Evolutionary conservation across 345 rosid species (phyloP).

Genomic region (Murraya koenigii): DNA sequence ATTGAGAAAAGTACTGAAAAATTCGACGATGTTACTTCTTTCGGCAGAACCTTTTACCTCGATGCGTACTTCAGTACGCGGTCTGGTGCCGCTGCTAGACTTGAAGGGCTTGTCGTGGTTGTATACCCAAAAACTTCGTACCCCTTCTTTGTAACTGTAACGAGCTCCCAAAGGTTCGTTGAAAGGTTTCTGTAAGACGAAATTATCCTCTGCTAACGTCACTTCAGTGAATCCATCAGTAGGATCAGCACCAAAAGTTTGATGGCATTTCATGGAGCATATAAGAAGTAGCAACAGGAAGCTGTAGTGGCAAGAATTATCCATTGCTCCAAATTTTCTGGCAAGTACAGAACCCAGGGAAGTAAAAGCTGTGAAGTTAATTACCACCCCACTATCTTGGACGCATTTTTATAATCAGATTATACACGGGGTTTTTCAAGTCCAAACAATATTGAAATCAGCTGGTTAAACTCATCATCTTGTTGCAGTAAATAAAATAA

Average conservation of each 20-base stretch:
- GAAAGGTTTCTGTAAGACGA: slow-evolving; percentile 35
- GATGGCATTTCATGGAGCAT: neutral
- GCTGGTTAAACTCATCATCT: neutral
- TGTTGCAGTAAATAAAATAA: neutral
- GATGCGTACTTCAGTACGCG: slow-evolving; percentile 33
- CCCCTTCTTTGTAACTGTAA: slow-evolving; percentile 31
- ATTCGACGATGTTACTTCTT: too few relatives aligned
- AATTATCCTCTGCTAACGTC: slow-evolving; percentile 21
- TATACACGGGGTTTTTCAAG: slow-evolving; percentile 23
- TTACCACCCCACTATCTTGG: slow-evolving; percentile 14
- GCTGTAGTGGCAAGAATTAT: neutral
- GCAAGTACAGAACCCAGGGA: neutral
- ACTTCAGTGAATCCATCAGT: slow-evolving; percentile 30
- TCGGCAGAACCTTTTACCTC: neutral
- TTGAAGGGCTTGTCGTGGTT: slow-evolving; percentile 40
- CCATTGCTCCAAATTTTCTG: neutral
- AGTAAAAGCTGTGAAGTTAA: neutral
- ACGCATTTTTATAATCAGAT: slow-evolving; percentile 18
- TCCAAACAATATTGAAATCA: slow-evolving; percentile 6
- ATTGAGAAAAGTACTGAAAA: too few relatives aligned
- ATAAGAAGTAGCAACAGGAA: neutral
- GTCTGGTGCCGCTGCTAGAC: slow-evolving; percentile 24
- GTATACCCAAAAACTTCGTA: slow-evolving; percentile 30
- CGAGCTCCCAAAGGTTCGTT: slow-evolving; percentile 21
- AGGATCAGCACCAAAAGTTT: slow-evolving; percentile 23